Evolutionary conservation across 2,329 filamentous ascomycete species (phyloP).

Genomic region (Verticillium zaregamsianum): DNA sequence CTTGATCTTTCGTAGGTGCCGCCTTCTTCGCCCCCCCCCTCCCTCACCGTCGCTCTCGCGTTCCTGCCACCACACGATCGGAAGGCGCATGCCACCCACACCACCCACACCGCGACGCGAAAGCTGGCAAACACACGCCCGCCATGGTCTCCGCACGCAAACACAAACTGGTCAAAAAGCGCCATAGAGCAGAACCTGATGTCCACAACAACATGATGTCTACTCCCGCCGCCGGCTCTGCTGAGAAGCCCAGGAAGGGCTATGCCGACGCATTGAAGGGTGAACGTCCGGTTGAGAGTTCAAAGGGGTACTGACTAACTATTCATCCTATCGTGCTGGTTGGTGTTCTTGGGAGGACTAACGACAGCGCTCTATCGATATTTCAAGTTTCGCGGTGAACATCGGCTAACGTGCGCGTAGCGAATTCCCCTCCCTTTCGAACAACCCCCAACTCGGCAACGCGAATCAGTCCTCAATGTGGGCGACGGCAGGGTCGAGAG

Average conservation of each 20-base stretch:
- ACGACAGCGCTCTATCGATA: background rate
- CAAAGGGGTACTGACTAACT: conserved; percentile 18
- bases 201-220: conserved; percentile 3
- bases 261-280: conserved; percentile 23
- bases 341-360: background rate
- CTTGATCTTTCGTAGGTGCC: conserved; percentile 61
- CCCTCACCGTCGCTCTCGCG: conserved; percentile 11
- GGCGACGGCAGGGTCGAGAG: conserved; percentile 46
- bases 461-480: conserved; percentile 49
- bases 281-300: background rate
- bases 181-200: background rate
- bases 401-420: conserved; percentile 28
- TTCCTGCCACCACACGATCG: background rate
- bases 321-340: background rate
- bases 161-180: conserved; percentile 7
- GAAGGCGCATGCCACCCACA: background rate
- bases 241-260: conserved; percentile 12
- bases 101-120: background rate
- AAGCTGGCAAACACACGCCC: background rate
- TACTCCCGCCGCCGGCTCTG: background rate
- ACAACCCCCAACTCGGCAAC: conserved; percentile 50
- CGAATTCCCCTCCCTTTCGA: conserved; percentile 63
- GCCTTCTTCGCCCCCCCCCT: background rate
- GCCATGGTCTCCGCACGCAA: conserved; percentile 7
- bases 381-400: background rate